phyloP scores from a whole-genome alignment of 2,329 filamentous ascomycete genomes.

The Fusarium irregulare region DNA sequence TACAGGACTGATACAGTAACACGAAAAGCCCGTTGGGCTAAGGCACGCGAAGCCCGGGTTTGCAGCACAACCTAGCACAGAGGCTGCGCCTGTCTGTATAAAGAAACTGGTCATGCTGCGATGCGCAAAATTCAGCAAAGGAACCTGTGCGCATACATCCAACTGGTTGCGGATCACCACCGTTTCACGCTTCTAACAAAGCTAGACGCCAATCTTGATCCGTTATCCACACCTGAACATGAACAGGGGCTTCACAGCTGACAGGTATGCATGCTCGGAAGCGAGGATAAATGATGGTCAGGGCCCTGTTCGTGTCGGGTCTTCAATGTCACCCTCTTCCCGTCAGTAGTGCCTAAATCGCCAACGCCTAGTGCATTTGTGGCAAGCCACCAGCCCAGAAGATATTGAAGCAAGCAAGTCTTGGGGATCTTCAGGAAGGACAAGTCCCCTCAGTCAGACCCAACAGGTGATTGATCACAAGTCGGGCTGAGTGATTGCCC shows the following conservation, averaged over 20 bases:
- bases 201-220: constrained; percentile 9
- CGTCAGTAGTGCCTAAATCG: constrained; percentile 4
- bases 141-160: not conserved
- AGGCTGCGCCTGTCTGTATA: constrained; percentile 36
- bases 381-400: constrained; percentile 12
- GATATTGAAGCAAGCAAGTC: constrained; percentile 17
- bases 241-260: constrained; percentile 13
- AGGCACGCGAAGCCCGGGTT: constrained; percentile 31
- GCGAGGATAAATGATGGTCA: constrained; percentile 20
- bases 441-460: not conserved
- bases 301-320: constrained; percentile 11
- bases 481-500: constrained; percentile 12
- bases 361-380: constrained; percentile 9
- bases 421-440: not conserved
- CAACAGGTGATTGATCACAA: not conserved
- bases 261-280: constrained; percentile 16
- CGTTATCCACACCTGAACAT: constrained; percentile 19
- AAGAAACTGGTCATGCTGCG: constrained; percentile 21
- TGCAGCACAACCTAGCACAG: constrained; percentile 2
- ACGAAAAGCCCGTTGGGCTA: constrained; percentile 1
- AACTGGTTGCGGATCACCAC: constrained; percentile 24
- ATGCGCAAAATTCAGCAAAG: constrained; percentile 23
- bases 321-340: constrained; percentile 21
- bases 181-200: constrained; percentile 14
- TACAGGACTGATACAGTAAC: not conserved